Evolutionary conservation across 352 stramenopile species (phyloP).

Genomic region (Phytophthora sansomeana): DNA sequence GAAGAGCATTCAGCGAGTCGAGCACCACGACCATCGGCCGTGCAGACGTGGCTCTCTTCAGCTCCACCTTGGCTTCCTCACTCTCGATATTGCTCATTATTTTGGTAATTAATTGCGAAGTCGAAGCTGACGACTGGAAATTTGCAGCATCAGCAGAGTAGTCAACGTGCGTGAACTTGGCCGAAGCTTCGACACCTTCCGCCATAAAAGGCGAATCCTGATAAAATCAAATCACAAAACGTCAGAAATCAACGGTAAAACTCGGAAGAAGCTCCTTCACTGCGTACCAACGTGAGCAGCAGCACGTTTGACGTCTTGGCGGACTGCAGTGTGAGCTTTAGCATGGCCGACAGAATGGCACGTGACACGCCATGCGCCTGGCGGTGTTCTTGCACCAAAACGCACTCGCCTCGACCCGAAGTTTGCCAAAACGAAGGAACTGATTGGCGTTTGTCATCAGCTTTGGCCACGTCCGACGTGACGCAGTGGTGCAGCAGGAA

Average conservation of each 20-base stretch:
- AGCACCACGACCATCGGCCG: slow-evolving; percentile 65
- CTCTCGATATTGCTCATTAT: slow-evolving; percentile 42
- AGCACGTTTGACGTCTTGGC: slow-evolving; percentile 44
- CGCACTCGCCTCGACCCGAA: slow-evolving; percentile 51
- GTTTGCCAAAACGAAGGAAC: slow-evolving; percentile 39
- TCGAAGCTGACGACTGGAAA: slow-evolving; percentile 22
- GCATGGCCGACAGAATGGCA: slow-evolving; percentile 58
- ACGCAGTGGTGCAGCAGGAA: slow-evolving; percentile 76
- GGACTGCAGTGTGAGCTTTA: slow-evolving; percentile 36
- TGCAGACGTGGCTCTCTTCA: slow-evolving; percentile 15
- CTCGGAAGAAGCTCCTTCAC: neutral
- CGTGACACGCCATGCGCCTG: slow-evolving; percentile 60
- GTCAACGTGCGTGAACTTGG: slow-evolving; percentile 56
- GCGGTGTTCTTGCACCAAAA: slow-evolving; percentile 74
- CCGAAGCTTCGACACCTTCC: slow-evolving; percentile 12
- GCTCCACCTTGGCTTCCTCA: slow-evolving; percentile 15
- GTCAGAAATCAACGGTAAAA: neutral
- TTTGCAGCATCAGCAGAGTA: slow-evolving; percentile 45
- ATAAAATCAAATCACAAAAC: slow-evolving; percentile 1
- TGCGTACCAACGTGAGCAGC: slow-evolving; percentile 46
- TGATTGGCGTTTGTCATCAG: neutral
- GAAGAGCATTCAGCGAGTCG: slow-evolving; percentile 71
- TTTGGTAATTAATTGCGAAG: slow-evolving; percentile 32
- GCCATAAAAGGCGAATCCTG: slow-evolving; percentile 42
- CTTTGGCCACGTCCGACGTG: slow-evolving; percentile 48